These are phyloP conservation scores for Sphenostylis stenocarpa DNA, from an alignment of 306 rosid genomes.

Conservation along the genomic window DNA sequence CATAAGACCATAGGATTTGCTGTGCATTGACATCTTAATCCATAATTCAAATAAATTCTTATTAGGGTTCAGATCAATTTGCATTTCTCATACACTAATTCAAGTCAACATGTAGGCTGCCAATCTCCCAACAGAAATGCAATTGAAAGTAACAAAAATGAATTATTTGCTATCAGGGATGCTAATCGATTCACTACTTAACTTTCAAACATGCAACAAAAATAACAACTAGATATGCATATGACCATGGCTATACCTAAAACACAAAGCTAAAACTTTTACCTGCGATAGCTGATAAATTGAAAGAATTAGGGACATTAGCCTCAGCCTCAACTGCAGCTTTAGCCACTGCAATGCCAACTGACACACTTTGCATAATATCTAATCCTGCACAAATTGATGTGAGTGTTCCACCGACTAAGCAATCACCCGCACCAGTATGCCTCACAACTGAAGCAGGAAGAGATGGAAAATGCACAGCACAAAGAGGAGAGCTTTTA, in stretches of 20 bases:
- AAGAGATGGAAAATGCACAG: slow-evolving; percentile 77
- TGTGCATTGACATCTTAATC: too few relatives aligned
- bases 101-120: slow-evolving; percentile 6
- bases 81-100: neutral
- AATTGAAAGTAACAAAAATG: neutral
- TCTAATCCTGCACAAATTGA: slow-evolving; percentile 81
- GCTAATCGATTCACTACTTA: neutral
- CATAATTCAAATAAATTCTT: slow-evolving; percentile 18
- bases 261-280: slow-evolving; percentile 20
- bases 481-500: slow-evolving; percentile 54
- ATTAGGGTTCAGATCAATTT: slow-evolving; percentile 3
- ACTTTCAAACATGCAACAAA: neutral
- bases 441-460: slow-evolving; percentile 81
- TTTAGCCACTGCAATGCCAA: slow-evolving; percentile 88
- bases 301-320: slow-evolving; percentile 66
- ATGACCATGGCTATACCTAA: slow-evolving; percentile 23
- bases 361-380: slow-evolving; percentile 75
- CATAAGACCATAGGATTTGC: neutral
- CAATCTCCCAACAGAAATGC: slow-evolving; percentile 5
- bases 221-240: slow-evolving; percentile 2
- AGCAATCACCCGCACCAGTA: slow-evolving; percentile 93
- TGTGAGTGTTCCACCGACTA: slow-evolving; percentile 76
- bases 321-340: slow-evolving; percentile 75
- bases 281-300: slow-evolving; percentile 63
- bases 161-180: neutral